Evolutionary conservation across 1,284 basidiomycete genomes (phyloP).

Genomic region (Cryptococcus depauperatus): DNA sequence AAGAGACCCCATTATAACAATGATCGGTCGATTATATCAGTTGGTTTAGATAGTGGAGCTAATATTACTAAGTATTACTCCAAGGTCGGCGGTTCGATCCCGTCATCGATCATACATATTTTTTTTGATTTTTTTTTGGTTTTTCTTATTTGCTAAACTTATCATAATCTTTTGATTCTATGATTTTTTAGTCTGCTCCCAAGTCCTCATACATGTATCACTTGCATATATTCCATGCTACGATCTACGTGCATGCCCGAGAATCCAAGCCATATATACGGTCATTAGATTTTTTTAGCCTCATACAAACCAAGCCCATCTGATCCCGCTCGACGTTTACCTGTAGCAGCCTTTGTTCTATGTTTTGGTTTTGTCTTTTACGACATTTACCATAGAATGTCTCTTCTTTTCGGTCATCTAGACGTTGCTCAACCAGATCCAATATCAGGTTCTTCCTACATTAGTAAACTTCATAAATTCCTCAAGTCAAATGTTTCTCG

Average conservation of each 20-base stretch:
- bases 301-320: too few species aligned
- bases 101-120: slow-evolving; percentile 3
- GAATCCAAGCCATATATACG: too few species aligned
- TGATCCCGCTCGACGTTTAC: too few species aligned
- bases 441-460: slow-evolving; percentile 31
- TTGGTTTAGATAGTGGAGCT: slow-evolving; percentile 4
- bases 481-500: slow-evolving; percentile 35
- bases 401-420: slow-evolving; percentile 2
- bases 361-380: not conserved
- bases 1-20: too few species aligned
- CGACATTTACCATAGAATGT: not conserved
- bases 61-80: slow-evolving; percentile 2
- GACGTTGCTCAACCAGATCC: slow-evolving; percentile 15
- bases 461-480: slow-evolving; percentile 41
- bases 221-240: too few species aligned
- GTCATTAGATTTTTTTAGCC: too few species aligned
- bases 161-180: too few species aligned
- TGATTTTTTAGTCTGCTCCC: too few species aligned
- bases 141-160: too few species aligned
- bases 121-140: too few species aligned
- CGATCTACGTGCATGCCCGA: too few species aligned
- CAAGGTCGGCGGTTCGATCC: slow-evolving; percentile 6
- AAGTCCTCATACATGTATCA: too few species aligned
- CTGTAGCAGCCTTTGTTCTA: not conserved
- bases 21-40: slow-evolving; percentile 2